These are phyloP conservation scores for Lentinula detonsa DNA, from an alignment of 768 basidiomycete genomes.

Conservation along the genomic window DNA sequence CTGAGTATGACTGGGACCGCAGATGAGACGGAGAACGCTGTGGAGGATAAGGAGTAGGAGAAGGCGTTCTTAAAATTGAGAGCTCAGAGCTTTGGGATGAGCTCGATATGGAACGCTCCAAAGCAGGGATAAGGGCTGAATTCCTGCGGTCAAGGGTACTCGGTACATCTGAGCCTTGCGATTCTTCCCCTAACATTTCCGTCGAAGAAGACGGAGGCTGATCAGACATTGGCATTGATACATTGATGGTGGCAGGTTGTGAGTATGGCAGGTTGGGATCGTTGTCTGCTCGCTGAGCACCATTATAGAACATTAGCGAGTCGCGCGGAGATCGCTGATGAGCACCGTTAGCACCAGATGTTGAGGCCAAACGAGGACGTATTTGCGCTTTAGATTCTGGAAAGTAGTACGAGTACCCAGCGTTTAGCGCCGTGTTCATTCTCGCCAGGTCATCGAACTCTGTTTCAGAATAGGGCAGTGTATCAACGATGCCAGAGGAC, in stretches of 20 bases:
- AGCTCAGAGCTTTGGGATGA: slow-evolving; percentile 1
- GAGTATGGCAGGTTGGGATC: background rate
- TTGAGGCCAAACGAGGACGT: background rate
- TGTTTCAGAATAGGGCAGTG: slow-evolving; percentile 16
- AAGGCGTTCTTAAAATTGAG: background rate
- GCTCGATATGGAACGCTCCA: background rate
- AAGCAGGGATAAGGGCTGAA: background rate
- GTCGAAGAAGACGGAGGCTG: background rate
- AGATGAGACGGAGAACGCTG: background rate
- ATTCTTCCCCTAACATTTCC: background rate
- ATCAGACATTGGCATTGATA: background rate
- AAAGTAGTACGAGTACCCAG: slow-evolving; percentile 28
- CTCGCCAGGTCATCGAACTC: slow-evolving; percentile 32
- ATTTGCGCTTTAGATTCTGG: background rate
- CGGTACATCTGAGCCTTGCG: background rate
- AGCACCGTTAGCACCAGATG: background rate
- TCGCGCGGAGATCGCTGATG: background rate
- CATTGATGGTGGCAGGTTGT: background rate
- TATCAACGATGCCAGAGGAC: background rate
- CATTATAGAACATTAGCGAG: background rate
- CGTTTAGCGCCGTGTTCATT: slow-evolving; percentile 37
- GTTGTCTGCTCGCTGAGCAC: background rate
- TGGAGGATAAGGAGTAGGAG: background rate
- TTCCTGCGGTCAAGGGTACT: background rate
- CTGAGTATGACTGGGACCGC: background rate